A percentile compares a stretch with the other conserved stretches of the same genome.
phyloP scores from a whole-genome alignment of 2,329 filamentous ascomycete species.

The Sporothrix euskadiensis region DNA sequence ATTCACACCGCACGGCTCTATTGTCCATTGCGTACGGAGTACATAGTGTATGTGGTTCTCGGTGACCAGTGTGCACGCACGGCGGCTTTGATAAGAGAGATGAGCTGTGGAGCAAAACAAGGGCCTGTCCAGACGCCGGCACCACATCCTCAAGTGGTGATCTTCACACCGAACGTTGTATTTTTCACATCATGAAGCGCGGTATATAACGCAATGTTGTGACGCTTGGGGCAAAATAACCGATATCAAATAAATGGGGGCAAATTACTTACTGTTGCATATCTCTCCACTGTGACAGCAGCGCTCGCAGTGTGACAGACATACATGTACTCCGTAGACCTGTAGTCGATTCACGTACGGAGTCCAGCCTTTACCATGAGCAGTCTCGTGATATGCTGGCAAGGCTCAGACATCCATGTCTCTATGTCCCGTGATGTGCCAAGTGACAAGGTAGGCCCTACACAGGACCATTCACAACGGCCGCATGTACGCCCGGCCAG shows the following conservation, averaged over 20 bases:
- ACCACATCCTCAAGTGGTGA: neutral
- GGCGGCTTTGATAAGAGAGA: conserved; percentile 1
- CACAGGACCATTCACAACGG: neutral
- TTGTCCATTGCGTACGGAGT: neutral
- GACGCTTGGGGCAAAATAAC: neutral
- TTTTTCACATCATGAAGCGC: neutral
- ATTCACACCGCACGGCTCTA: neutral
- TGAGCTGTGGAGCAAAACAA: neutral
- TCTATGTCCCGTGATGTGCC: no score
- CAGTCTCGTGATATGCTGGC: neutral
- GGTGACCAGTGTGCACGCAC: neutral
- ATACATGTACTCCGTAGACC: no score
- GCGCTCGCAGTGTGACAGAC: no score
- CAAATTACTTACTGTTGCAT: neutral
- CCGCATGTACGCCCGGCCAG: neutral
- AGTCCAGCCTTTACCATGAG: no score
- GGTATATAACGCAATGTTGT: neutral
- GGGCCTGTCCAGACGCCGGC: neutral
- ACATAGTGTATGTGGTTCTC: neutral
- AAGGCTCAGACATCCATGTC: neutral
- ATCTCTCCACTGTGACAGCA: no score
- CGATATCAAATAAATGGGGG: neutral
- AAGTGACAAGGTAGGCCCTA: neutral
- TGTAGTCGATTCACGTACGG: no score
- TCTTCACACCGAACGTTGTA: neutral